Evolutionary conservation across 1,284 basidiomycete genomes (phyloP), one percentile per base, ranked within the genome.

Genomic region (Ceratobasidium sp.): DNA sequence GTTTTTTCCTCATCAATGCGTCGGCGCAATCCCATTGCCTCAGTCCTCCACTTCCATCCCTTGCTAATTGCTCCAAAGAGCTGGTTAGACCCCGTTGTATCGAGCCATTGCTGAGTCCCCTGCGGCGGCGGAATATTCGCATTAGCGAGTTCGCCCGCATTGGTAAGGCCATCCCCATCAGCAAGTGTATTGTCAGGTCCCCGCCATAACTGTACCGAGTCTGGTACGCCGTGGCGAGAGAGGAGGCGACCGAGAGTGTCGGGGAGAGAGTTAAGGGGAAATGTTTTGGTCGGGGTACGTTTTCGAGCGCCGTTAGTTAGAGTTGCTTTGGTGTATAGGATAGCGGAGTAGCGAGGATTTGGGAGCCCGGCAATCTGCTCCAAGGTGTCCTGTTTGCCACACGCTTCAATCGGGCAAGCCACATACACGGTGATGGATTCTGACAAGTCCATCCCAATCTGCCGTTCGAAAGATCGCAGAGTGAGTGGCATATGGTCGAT

Each of bases 361-460:
- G 39, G 33, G 9, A 72, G 70, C 18, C 9, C 12, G 1, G 51
- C 23, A 7, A 72, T 10, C 39, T 60, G 28, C 40, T 58, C 55
- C 40, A 60, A 2, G 4, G 70, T 72, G 42, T 72, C 60, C 1
- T 56, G 42, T 39, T 60, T 72, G 33, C 70, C 56, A 23, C 70
- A 72, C 9, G 4, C 13, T 3, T 4, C 20, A 3, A 20, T 7
- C 15, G 53, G 68, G 28, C 68, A 58, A 4, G 58, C 7, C 1
- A 53, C 20, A 15, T 70, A 70, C 13, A 70, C 33, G 7, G 33
- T 40, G 3, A 56, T 23, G 18, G 51, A n/a, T 7, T 70, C n/a
- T 7, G 28, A 40, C 6, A 70, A 40, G n/a, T 70, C 55, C 68
- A 70, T 70, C 5, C 68, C 68, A 9, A 70, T 23, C 20, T n/a